Conservation (phyloP, 805 yeast genomes). For the Dipodascus geniculatus region DNA sequence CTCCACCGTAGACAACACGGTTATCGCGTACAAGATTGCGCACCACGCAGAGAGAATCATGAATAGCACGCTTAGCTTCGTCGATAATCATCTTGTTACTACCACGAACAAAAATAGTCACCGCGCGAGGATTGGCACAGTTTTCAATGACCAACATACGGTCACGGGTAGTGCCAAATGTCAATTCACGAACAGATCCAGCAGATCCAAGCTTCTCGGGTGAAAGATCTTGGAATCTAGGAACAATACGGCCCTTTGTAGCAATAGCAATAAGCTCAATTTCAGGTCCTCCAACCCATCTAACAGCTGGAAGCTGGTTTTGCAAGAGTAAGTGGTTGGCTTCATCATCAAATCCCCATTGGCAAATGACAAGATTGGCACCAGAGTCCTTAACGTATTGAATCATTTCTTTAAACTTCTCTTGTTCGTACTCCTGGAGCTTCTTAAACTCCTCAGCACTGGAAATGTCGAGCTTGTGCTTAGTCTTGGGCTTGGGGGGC, state of each 20-base stretch:
- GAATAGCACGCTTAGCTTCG: constrained; percentile 92
- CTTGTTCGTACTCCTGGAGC: constrained; percentile 84
- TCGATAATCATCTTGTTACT: constrained; percentile 96
- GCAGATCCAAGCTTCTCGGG: constrained; percentile 79
- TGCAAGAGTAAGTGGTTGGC: constrained; percentile 87
- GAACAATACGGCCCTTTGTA: constrained; percentile 93
- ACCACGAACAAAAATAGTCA: constrained; percentile 88
- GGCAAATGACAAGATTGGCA: constrained; percentile 94
- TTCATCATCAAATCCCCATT: constrained; percentile 99
- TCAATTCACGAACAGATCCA: constrained; percentile 73
- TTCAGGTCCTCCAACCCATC: constrained; percentile 99
- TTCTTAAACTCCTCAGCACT: constrained; percentile 89
- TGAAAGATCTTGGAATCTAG: constrained; percentile 86
- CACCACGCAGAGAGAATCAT: constrained; percentile 94
- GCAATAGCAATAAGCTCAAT: constrained; percentile 94
- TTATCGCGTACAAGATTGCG: constrained; percentile 87
- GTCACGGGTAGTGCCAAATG: constrained; percentile 93
- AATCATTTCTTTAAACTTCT: constrained; percentile 86
- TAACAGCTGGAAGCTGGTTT: constrained; percentile 84
- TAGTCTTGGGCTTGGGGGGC: constrained; percentile 99
- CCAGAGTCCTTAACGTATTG: constrained; percentile 75
- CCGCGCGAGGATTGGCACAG: constrained; percentile 76
- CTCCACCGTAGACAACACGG: constrained; percentile 98
- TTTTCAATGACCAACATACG: constrained; percentile 93
- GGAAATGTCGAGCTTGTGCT: constrained; percentile 88